Percentiles rank a stretch among this genome's conserved stretches.
phyloP scores from a whole-genome alignment of 2,329 filamentous ascomycete genomes.

The Ceratocystis colombiana region DNA sequence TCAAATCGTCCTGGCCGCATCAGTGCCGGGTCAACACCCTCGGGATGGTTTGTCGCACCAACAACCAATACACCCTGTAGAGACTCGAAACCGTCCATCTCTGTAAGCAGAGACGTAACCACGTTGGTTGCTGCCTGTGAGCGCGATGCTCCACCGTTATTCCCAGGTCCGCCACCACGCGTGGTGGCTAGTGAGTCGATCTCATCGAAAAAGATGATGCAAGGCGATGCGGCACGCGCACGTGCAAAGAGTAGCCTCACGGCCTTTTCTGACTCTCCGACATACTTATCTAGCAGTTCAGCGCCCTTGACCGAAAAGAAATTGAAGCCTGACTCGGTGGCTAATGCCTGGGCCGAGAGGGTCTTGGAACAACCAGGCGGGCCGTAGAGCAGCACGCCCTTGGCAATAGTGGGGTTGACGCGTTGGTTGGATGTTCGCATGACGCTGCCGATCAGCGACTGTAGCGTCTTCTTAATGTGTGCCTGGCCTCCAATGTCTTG shows the following conservation, averaged over 20 bases:
- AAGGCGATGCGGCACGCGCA: slow-evolving; percentile 73
- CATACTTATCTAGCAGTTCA: slow-evolving; percentile 92
- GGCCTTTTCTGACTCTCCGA: slow-evolving; percentile 83
- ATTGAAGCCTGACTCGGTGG: slow-evolving; percentile 82
- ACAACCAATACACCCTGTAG: slow-evolving; percentile 76
- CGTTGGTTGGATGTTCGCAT: slow-evolving; percentile 30
- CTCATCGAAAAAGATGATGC: slow-evolving; percentile 77
- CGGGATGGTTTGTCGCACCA: slow-evolving; percentile 83
- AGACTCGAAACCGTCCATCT: slow-evolving; percentile 90
- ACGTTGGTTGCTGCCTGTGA: slow-evolving; percentile 59
- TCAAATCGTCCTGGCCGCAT: slow-evolving; percentile 80
- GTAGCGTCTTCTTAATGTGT: slow-evolving; percentile 55
- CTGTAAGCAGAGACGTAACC: slow-evolving; percentile 77
- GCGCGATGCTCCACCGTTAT: slow-evolving; percentile 33
- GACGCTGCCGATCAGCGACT: slow-evolving; percentile 37
- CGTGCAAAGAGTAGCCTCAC: slow-evolving; percentile 78
- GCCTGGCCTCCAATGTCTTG: slow-evolving; percentile 78
- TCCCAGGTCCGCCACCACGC: slow-evolving; percentile 45
- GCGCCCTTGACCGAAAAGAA: slow-evolving; percentile 92
- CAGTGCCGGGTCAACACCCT: slow-evolving; percentile 74
- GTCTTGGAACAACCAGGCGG: slow-evolving; percentile 94
- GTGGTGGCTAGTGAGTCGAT: slow-evolving; percentile 44
- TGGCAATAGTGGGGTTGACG: slow-evolving; percentile 50
- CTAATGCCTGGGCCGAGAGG: slow-evolving; percentile 78
- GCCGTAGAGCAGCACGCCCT: slow-evolving; percentile 80